These are phyloP conservation scores for Whalleya microplaca DNA, from an alignment of 2,329 filamentous ascomycete species.

Conservation along the genomic window DNA sequence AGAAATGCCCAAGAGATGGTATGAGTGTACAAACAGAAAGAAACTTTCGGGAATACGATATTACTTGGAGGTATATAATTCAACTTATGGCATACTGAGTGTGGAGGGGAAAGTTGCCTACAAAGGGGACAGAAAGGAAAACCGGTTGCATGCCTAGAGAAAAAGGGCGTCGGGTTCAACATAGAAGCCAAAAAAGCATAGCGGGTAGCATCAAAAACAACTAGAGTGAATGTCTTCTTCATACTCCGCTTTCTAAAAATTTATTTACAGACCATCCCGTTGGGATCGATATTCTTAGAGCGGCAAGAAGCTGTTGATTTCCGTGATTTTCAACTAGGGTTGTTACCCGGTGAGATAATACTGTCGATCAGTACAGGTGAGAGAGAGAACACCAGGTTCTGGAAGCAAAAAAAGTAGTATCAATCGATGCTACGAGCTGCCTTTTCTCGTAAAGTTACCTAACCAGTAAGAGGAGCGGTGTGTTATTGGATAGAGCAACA, in stretches of 20 bases:
- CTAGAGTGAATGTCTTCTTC: background rate
- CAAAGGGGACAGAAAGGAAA: background rate
- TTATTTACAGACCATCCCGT: background rate
- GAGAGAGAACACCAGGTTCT: too few relatives aligned
- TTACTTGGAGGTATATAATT: slow-evolving; percentile 18
- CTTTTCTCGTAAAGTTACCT: too few relatives aligned
- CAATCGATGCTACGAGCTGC: too few relatives aligned
- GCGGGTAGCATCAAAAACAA: slow-evolving; percentile 15
- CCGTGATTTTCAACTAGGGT: background rate
- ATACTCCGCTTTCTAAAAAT: background rate
- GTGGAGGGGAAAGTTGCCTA: slow-evolving; percentile 7
- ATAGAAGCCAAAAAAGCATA: slow-evolving; percentile 15
- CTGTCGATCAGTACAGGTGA: too few relatives aligned
- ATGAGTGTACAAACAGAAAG: slow-evolving; percentile 9
- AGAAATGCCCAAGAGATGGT: background rate
- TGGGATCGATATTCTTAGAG: background rate
- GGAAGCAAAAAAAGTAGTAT: too few relatives aligned
- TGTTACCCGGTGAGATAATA: background rate
- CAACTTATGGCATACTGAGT: slow-evolving; percentile 22
- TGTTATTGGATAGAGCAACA: too few relatives aligned
- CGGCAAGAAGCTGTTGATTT: background rate
- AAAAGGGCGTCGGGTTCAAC: slow-evolving; percentile 23
- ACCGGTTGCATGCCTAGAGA: slow-evolving; percentile 11
- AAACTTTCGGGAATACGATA: background rate
- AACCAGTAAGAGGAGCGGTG: too few relatives aligned